phyloP scores from a whole-genome alignment of 1,139 yeast species.

The Blastobotrys persicus region DNA sequence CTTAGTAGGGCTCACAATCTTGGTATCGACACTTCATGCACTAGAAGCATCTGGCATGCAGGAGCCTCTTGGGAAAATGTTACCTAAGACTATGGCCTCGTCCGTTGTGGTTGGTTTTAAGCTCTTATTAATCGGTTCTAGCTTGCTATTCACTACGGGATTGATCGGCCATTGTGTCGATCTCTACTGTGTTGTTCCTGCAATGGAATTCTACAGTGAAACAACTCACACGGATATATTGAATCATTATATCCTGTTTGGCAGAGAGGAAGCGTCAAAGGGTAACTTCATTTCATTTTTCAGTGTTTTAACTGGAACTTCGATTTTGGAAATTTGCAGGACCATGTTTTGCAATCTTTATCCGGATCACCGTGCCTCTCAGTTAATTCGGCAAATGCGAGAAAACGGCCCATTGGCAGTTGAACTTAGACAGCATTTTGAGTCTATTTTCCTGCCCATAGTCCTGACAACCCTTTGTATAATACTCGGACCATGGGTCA shows the following conservation, averaged over 20 bases:
- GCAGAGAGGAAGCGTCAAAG: not conserved
- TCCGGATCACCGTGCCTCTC: slow-evolving; percentile 17
- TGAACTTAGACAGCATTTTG: not conserved
- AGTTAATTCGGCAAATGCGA: not conserved
- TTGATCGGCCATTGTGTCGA: slow-evolving; percentile 10
- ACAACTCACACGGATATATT: not conserved
- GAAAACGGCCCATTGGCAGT: slow-evolving; percentile 4
- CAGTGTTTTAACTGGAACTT: slow-evolving; percentile 8
- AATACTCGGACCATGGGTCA: not conserved
- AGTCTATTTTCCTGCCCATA: slow-evolving; percentile 9
- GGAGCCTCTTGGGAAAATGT: slow-evolving; percentile 1
- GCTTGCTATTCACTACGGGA: slow-evolving; percentile 4
- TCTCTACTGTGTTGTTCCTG: slow-evolving; percentile 8
- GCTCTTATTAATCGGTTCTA: not conserved
- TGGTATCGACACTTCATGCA: slow-evolving; percentile 9
- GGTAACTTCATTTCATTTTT: slow-evolving; percentile 1
- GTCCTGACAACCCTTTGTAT: not conserved
- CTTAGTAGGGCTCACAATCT: slow-evolving; percentile 15
- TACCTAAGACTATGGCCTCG: slow-evolving; percentile 12
- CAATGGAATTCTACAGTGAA: not conserved
- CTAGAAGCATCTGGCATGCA: not conserved
- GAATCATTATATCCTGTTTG: not conserved
- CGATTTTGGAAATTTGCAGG: slow-evolving; percentile 10
- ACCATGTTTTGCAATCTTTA: slow-evolving; percentile 12
- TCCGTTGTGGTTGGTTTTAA: slow-evolving; percentile 2